Percentiles rank a stretch among this genome's conserved stretches.
Evolutionary conservation across 225 moss, liverwort and hornwort species (phyloP).

Genomic region (Physcomitrellopsis africana): DNA sequence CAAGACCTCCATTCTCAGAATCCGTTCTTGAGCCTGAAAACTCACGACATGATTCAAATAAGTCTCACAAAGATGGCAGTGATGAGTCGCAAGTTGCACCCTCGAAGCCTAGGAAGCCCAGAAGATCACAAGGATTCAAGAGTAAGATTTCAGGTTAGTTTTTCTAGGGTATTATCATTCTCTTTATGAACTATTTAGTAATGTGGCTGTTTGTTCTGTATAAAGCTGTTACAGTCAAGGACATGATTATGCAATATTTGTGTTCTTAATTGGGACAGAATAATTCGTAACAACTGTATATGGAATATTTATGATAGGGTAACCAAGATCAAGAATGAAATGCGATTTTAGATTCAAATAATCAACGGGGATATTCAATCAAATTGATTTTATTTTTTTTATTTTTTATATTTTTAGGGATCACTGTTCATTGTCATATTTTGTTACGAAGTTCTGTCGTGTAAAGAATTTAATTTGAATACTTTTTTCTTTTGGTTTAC

Average conservation of each 20-base stretch:
- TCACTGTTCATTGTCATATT: too few relatives aligned
- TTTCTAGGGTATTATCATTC: neutral
- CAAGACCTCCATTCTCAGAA: constrained; percentile 27
- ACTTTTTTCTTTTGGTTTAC: neutral
- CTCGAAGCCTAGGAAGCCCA: constrained; percentile 22
- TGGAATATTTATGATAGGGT: neutral
- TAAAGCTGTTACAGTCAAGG: too few relatives aligned
- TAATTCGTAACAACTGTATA: neutral
- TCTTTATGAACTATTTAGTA: neutral
- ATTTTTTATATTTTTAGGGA: too few relatives aligned
- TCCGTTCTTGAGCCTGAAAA: constrained; percentile 6
- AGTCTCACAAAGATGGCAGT: constrained; percentile 5
- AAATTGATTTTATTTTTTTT: too few relatives aligned
- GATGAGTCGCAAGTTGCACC: constrained; percentile 25
- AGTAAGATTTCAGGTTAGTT: constrained; percentile 37
- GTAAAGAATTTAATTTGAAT: neutral
- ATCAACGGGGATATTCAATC: too few relatives aligned
- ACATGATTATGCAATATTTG: neutral
- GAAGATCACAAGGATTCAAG: constrained; percentile 29
- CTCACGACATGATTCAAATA: constrained; percentile 25
- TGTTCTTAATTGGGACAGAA: neutral
- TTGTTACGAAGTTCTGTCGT: too few relatives aligned
- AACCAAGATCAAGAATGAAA: neutral
- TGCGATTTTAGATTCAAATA: constrained; percentile 1
- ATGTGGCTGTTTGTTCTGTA: neutral